A percentile compares a stretch with the other conserved stretches of the same genome.
Conservation (phyloP, 441 rosid species). For the Adansonia grandidieri region DNA sequence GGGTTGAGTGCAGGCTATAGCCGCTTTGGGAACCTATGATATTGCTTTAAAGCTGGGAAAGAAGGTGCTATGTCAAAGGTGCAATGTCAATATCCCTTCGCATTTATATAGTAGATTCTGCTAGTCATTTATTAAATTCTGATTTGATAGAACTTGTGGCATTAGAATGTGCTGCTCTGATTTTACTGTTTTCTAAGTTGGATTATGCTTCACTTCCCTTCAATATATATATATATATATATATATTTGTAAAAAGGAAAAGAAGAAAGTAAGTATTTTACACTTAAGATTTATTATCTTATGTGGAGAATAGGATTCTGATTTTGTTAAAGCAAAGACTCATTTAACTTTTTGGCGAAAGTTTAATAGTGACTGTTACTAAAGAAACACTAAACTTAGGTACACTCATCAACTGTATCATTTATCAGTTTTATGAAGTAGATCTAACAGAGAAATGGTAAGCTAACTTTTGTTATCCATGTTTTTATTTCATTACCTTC, state of each 20-base stretch:
- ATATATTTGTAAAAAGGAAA: neutral
- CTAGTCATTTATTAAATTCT: neutral
- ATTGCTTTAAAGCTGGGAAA: constrained; percentile 83
- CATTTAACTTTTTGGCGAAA: neutral
- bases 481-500: neutral
- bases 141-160: neutral
- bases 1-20: constrained; percentile 63
- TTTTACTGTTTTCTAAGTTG: neutral
- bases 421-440: constrained; percentile 9
- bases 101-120: constrained; percentile 13
- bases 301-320: neutral
- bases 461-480: constrained; percentile 2
- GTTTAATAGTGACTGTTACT: neutral
- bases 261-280: neutral
- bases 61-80: constrained; percentile 94
- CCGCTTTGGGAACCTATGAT: constrained; percentile 89
- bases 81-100: constrained; percentile 12
- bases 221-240: neutral
- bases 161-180: neutral
- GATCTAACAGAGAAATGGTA: neutral
- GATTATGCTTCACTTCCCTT: neutral
- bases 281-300: neutral
- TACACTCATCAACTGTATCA: neutral
- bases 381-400: neutral
- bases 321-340: neutral